Conservation (phyloP, 2,329 filamentous ascomycete genomes). For the Aspergillus awamori region DNA sequence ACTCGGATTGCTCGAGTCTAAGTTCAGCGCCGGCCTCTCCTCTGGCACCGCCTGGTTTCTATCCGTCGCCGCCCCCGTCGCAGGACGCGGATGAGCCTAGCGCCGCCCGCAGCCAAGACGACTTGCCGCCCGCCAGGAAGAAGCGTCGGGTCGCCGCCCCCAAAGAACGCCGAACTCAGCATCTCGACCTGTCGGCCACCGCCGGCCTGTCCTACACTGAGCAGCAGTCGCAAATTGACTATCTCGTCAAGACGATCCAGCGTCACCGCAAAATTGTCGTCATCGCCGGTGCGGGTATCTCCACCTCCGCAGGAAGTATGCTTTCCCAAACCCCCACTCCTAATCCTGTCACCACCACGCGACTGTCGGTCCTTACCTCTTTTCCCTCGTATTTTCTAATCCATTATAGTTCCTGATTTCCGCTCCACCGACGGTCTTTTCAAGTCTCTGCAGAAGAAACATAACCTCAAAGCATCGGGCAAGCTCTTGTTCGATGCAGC, state of each 20-base stretch:
- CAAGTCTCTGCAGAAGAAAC: conserved; percentile 77
- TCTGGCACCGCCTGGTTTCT: conserved; percentile 41
- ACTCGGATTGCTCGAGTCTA: conserved; percentile 44
- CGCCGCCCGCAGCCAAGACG: conserved; percentile 54
- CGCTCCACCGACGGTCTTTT: conserved; percentile 90
- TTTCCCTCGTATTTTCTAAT: conserved; percentile 13
- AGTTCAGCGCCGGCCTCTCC: conserved; percentile 48
- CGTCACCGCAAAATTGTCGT: conserved; percentile 97
- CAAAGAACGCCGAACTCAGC: conserved; percentile 76
- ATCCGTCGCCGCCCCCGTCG: conserved; percentile 49
- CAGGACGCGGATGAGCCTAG: conserved; percentile 42
- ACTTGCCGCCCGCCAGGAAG: conserved; percentile 74
- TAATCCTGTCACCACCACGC: conserved; percentile 13
- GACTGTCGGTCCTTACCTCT: neutral
- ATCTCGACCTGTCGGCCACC: conserved; percentile 66
- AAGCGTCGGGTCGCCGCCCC: conserved; percentile 65
- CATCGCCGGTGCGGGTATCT: conserved; percentile 94
- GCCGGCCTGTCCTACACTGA: conserved; percentile 42
- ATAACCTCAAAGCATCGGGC: conserved; percentile 89
- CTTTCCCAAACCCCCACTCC: conserved; percentile 32
- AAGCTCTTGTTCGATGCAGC: conserved; percentile 97
- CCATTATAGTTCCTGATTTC: conserved; percentile 79
- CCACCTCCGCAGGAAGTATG: conserved; percentile 88
- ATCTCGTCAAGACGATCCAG: conserved; percentile 72
- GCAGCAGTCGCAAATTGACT: conserved; percentile 66